Evolutionary conservation across 2,329 filamentous ascomycete species (phyloP).

Genomic region (Beauveria bassiana): DNA sequence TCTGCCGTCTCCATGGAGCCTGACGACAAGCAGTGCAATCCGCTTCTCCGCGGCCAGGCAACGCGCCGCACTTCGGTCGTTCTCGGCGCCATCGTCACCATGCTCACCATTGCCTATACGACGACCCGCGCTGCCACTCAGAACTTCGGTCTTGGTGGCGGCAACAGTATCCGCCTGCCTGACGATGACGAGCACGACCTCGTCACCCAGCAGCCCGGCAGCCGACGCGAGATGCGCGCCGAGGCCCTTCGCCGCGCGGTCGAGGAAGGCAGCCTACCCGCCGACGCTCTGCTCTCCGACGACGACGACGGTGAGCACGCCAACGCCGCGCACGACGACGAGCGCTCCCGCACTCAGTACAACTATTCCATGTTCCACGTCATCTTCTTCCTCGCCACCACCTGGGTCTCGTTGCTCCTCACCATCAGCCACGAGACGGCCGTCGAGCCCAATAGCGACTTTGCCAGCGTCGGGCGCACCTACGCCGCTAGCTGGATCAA

Average conservation of each 20-base stretch:
- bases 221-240: constrained; percentile 82
- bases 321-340: constrained; percentile 70
- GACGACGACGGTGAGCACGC: constrained; percentile 59
- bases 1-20: constrained; percentile 98
- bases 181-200: constrained; percentile 80
- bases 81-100: constrained; percentile 88
- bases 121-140: constrained; percentile 94
- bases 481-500: constrained; percentile 99
- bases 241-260: constrained; percentile 87
- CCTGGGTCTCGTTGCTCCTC: constrained; percentile 89
- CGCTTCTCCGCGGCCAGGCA: constrained; percentile 74
- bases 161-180: constrained; percentile 52
- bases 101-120: constrained; percentile 95
- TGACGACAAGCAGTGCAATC: constrained; percentile 89
- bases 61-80: constrained; percentile 87
- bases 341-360: constrained; percentile 84
- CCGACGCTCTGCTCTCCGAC: constrained; percentile 75
- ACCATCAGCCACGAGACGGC: constrained; percentile 63
- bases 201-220: constrained; percentile 74
- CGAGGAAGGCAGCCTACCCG: constrained; percentile 84
- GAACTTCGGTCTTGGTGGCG: constrained; percentile 64
- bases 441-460: constrained; percentile 55
- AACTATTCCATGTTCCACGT: constrained; percentile 94
- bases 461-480: constrained; percentile 86
- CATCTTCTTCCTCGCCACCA: constrained; percentile 94